Evolutionary conservation across 2,329 filamentous ascomycete genomes (phyloP).

Genomic region (Claviceps capensis): DNA sequence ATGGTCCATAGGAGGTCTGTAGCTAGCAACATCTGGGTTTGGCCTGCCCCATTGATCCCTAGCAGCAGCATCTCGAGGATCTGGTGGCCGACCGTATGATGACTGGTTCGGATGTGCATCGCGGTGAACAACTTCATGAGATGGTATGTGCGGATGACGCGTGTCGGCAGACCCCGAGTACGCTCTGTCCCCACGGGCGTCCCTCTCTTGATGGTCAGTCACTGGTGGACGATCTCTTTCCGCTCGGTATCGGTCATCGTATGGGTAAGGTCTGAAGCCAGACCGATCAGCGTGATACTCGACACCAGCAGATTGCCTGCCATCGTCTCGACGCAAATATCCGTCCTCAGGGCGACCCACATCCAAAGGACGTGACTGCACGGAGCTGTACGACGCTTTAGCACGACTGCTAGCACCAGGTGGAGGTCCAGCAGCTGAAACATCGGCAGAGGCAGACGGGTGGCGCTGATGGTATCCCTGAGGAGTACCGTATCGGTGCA

Average conservation of each 20-base stretch:
- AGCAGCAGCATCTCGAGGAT: constrained; percentile 18
- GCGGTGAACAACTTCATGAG: constrained; percentile 25
- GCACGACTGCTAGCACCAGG: constrained; percentile 38
- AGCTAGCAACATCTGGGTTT: constrained; percentile 16
- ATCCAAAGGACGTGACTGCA: constrained; percentile 33
- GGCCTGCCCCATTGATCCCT: constrained; percentile 20
- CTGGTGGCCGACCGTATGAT: constrained; percentile 28
- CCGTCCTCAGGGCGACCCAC: constrained; percentile 28
- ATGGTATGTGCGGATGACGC: constrained; percentile 25
- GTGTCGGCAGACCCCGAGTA: constrained; percentile 33
- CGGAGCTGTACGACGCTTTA: constrained; percentile 29
- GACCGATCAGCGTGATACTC: constrained; percentile 42
- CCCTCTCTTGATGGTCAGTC: constrained; percentile 28
- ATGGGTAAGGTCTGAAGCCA: constrained; percentile 27
- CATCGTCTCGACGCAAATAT: constrained; percentile 38
- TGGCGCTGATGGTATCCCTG: constrained; percentile 39
- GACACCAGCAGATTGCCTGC: constrained; percentile 20
- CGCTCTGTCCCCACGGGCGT: constrained; percentile 28
- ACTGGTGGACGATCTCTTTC: constrained; percentile 35
- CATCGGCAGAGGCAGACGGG: constrained; percentile 34
- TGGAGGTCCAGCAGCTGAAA: constrained; percentile 26
- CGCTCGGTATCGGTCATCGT: constrained; percentile 40
- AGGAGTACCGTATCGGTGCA: constrained; percentile 45
- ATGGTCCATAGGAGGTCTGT: constrained; percentile 24
- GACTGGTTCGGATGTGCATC: constrained; percentile 31